phyloP scores from a whole-genome alignment of 2,329 filamentous ascomycete genomes.

The Pseudopithomyces maydicus region DNA sequence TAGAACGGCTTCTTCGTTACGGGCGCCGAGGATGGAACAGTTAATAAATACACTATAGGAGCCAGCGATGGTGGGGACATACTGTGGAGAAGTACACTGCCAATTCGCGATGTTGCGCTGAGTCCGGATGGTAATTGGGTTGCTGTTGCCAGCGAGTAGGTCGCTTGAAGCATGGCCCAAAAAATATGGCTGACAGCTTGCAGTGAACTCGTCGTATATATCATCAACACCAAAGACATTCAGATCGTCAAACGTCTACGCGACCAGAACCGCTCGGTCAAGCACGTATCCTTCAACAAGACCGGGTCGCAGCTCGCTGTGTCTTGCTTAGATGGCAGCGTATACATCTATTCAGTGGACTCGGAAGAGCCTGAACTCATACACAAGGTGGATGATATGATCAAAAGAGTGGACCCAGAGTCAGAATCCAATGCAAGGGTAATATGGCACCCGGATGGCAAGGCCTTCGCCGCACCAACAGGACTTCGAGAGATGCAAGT shows the following conservation, averaged over 20 bases:
- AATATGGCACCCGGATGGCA: slow-evolving; percentile 92
- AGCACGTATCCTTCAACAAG: slow-evolving; percentile 87
- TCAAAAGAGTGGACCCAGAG: slow-evolving; percentile 77
- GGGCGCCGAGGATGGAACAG: slow-evolving; percentile 93
- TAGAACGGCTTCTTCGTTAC: slow-evolving; percentile 83
- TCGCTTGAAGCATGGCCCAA: slow-evolving; percentile 8
- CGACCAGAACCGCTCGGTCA: slow-evolving; percentile 85
- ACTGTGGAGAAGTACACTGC: slow-evolving; percentile 63
- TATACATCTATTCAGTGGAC: slow-evolving; percentile 87
- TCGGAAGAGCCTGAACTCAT: slow-evolving; percentile 80
- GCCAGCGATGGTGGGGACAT: slow-evolving; percentile 4
- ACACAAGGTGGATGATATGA: slow-evolving; percentile 83
- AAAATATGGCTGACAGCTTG: not conserved
- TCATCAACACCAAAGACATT: slow-evolving; percentile 83
- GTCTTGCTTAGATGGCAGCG: slow-evolving; percentile 84
- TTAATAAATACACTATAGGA: slow-evolving; percentile 83
- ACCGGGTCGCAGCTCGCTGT: slow-evolving; percentile 76
- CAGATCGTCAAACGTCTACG: slow-evolving; percentile 76
- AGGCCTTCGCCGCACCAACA: slow-evolving; percentile 85
- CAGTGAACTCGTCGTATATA: slow-evolving; percentile 83
- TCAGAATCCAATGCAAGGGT: slow-evolving; percentile 75
- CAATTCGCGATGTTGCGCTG: slow-evolving; percentile 83
- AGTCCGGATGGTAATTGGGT: slow-evolving; percentile 84
- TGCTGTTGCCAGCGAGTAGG: slow-evolving; percentile 90
- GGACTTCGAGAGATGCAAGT: slow-evolving; percentile 79